Conservation (phyloP, 176 grass and related monocot genomes). For the Aegilops sharonensis region DNA sequence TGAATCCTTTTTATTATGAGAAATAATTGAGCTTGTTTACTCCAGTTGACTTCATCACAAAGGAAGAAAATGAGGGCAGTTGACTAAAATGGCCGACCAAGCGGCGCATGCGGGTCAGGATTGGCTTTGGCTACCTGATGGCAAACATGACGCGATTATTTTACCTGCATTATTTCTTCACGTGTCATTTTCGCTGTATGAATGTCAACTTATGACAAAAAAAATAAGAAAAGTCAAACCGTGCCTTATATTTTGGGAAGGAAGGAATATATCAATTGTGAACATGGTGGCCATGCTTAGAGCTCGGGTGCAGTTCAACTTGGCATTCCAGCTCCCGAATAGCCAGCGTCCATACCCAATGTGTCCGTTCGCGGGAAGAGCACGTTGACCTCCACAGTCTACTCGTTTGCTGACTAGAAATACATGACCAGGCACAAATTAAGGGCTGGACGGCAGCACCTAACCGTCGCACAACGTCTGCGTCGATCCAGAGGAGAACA, state of each 20-base stretch:
- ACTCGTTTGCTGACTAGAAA: neutral
- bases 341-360: neutral
- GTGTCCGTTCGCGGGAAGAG: neutral
- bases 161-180: neutral
- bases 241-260: too few species aligned
- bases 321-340: neutral
- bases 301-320: neutral
- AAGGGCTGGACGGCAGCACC: neutral
- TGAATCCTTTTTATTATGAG: neutral
- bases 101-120: neutral
- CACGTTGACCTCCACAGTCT: neutral
- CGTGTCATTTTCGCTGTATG: neutral
- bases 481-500: neutral
- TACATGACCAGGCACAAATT: neutral
- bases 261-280: too few species aligned
- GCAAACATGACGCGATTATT: neutral
- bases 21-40: slow-evolving; percentile 3
- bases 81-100: neutral
- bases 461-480: neutral
- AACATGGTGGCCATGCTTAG: slow-evolving; percentile 9
- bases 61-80: neutral
- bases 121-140: neutral
- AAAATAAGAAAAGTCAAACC: neutral
- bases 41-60: neutral
- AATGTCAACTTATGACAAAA: slow-evolving; percentile 1